Base-by-base conservation (phyloP, 139 green algal species). In the Microglena sp. region DNA sequence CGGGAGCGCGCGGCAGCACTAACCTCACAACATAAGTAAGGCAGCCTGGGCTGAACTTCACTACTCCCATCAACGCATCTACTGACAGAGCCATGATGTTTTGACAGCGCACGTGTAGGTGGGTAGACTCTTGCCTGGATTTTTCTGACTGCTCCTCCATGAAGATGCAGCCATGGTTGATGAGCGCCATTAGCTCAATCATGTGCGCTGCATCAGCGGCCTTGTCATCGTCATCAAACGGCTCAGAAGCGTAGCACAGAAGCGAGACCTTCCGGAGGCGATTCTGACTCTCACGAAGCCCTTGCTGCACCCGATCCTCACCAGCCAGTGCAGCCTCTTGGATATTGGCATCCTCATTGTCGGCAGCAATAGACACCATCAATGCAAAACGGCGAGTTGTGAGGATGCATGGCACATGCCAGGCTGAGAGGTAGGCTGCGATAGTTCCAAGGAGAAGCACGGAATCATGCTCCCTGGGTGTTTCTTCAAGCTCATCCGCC, bases 361-460 rank as follows among this genome's bases (percentile, higher is more conserved):
- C 73, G n/a, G 79, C 79, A 30, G 46, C 67, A 2, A 32, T 28
- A 0, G 18, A 31, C 3, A 70, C 73, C 57, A 79, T 79, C 5
- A 26, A 54, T 8, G 79, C 76, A 75, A 84, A 84, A 18, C 54
- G 62, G 21, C 62, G 56, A 4, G 73, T 71, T 33, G 44, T 30
- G 22, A 15, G 11, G 2, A 4, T 18, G 28, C 43, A 44, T 32
- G 43, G 29, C 24, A 31, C 15, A 60, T 68, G 29, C 62, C 62
- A 68, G 18, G 77, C 59, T 0, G 74, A 59, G 7, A 84, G 67
- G 70, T 76, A 84, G 3, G 70, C 60, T 5, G 70, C 71, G 6
- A 79, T 8, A 55, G 77, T 66, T 2, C 77, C 77, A 34, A 84
- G 70, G 29, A 81, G 55, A 50, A 78, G 45, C 50, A 81, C 64